Conservation (phyloP, 1,284 basidiomycete genomes). For the Tilletia walkeri region DNA sequence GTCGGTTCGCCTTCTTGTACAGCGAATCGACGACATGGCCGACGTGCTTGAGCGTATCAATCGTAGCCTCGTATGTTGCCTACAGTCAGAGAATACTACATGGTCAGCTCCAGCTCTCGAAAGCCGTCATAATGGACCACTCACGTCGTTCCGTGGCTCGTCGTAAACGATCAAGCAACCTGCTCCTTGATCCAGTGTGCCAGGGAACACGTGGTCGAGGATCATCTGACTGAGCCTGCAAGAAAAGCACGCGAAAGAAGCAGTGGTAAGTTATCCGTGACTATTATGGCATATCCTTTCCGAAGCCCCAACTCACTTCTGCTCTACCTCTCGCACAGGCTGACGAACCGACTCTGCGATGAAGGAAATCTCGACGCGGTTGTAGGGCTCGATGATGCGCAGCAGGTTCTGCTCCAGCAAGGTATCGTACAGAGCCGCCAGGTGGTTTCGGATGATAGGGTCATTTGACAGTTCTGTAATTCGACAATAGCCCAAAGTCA, state of each 20-base stretch:
- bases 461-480: slow-evolving; percentile 80
- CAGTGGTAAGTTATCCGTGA: background rate
- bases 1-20: slow-evolving; percentile 63
- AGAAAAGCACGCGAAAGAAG: background rate
- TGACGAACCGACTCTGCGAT: slow-evolving; percentile 87
- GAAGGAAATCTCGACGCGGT: slow-evolving; percentile 82
- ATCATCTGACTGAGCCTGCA: slow-evolving; percentile 92
- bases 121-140: slow-evolving; percentile 18
- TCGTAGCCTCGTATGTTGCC: slow-evolving; percentile 80
- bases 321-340: slow-evolving; percentile 85
- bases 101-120: background rate
- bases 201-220: slow-evolving; percentile 87
- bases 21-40: slow-evolving; percentile 86
- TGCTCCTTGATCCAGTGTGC: slow-evolving; percentile 89
- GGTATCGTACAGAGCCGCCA: slow-evolving; percentile 89
- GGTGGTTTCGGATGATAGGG: slow-evolving; percentile 87
- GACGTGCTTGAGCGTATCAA: slow-evolving; percentile 84
- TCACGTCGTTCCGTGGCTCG: slow-evolving; percentile 70
- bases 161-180: slow-evolving; percentile 90
- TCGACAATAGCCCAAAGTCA: no score
- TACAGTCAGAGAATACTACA: slow-evolving; percentile 50
- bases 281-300: no score
- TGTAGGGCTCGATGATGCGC: slow-evolving; percentile 92
- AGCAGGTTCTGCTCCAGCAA: slow-evolving; percentile 91
- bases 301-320: slow-evolving; percentile 67